These are phyloP conservation scores for Fusarium nurragi DNA, from an alignment of 2,329 filamentous ascomycete genomes.

Conservation along the genomic window DNA sequence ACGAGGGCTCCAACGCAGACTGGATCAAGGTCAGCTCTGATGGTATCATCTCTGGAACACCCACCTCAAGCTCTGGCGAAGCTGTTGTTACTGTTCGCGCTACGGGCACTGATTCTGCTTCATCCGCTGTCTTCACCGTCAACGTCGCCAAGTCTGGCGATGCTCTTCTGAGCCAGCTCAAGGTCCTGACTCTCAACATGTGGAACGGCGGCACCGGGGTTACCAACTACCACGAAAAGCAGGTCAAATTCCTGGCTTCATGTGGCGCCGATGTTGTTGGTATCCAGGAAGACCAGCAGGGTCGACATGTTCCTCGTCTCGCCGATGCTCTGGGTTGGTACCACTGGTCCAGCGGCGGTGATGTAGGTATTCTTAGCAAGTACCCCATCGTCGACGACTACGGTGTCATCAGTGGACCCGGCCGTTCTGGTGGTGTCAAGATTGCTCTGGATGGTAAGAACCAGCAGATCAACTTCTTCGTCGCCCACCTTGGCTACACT, in stretches of 20 bases:
- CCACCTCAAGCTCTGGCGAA: slow-evolving; percentile 30
- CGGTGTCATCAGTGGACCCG: slow-evolving; percentile 37
- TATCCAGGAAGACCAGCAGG: slow-evolving; percentile 50
- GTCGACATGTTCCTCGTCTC: slow-evolving; percentile 47
- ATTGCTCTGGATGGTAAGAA: slow-evolving; percentile 49
- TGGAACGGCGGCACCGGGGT: slow-evolving; percentile 53
- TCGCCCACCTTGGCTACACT: slow-evolving; percentile 50
- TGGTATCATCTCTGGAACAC: slow-evolving; percentile 51
- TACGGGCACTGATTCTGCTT: slow-evolving; percentile 39
- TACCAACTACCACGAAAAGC: slow-evolving; percentile 52
- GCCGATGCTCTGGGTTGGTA: slow-evolving; percentile 54
- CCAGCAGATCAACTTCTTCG: slow-evolving; percentile 50
- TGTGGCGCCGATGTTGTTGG: slow-evolving; percentile 50
- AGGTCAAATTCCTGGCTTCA: slow-evolving; percentile 49
- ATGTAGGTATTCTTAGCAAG: slow-evolving; percentile 50
- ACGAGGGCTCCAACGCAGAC: slow-evolving; percentile 30
- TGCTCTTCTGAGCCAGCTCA: slow-evolving; percentile 48
- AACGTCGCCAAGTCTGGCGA: slow-evolving; percentile 43
- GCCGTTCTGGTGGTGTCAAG: slow-evolving; percentile 44
- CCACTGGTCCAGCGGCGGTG: slow-evolving; percentile 46
- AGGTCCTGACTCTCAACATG: slow-evolving; percentile 53
- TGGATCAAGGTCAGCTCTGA: slow-evolving; percentile 49
- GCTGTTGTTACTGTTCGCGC: slow-evolving; percentile 45
- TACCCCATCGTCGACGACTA: slow-evolving; percentile 52
- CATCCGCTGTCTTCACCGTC: slow-evolving; percentile 46